These are phyloP conservation scores for Nasturtium officinale DNA, from an alignment of 345 rosid species.

Conservation along the genomic window DNA sequence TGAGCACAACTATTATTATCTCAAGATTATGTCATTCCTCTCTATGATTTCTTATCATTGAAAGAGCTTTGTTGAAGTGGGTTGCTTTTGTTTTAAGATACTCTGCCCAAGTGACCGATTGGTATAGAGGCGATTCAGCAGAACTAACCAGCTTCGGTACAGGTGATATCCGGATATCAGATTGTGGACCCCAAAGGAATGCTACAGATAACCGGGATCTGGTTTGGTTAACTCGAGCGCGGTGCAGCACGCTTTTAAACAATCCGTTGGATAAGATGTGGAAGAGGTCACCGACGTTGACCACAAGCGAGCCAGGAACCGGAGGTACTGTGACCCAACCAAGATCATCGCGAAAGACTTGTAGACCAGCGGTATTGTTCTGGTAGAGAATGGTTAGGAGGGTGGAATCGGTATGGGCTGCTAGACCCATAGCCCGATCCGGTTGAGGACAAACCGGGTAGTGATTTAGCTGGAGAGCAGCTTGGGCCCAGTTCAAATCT, in stretches of 20 bases:
- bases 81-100: slow-evolving; percentile 58
- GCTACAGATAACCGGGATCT: slow-evolving; percentile 67
- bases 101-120: slow-evolving; percentile 55
- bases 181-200: slow-evolving; percentile 59
- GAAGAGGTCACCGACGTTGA: slow-evolving; percentile 81
- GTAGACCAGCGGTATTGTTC: slow-evolving; percentile 56
- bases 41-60: slow-evolving; percentile 43
- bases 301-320: slow-evolving; percentile 60
- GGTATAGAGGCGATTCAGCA: slow-evolving; percentile 47
- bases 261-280: slow-evolving; percentile 69
- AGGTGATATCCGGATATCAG: slow-evolving; percentile 53
- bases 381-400: slow-evolving; percentile 74
- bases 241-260: slow-evolving; percentile 65
- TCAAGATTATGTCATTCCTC: slow-evolving; percentile 15
- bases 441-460: slow-evolving; percentile 88
- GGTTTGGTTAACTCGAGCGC: slow-evolving; percentile 57
- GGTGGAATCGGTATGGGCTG: slow-evolving; percentile 88
- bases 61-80: slow-evolving; percentile 61
- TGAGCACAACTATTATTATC: not conserved
- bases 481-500: slow-evolving; percentile 40
- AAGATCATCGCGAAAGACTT: slow-evolving; percentile 53
- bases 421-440: slow-evolving; percentile 68
- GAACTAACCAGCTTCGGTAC: slow-evolving; percentile 39
- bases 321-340: slow-evolving; percentile 77
- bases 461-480: slow-evolving; percentile 72